Evolutionary conservation across 345 rosid species (phyloP).

Genomic region (Microthlaspi erraticum): DNA sequence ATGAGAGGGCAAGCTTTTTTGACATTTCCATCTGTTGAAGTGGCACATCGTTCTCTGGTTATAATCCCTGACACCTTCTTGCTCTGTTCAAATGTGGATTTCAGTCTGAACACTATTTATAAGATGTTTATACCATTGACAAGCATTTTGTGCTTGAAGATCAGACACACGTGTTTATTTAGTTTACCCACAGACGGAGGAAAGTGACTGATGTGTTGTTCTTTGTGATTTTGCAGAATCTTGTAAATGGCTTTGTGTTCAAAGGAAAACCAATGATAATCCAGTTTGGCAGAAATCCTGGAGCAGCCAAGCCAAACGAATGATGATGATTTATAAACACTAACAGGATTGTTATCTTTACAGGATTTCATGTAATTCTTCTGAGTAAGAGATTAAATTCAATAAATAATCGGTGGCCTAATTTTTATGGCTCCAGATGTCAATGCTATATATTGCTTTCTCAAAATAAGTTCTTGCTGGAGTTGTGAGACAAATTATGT

Average conservation of each 20-base stretch:
- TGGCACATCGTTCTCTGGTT: constrained; percentile 89
- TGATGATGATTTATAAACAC: constrained; percentile 7
- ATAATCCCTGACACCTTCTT: constrained; percentile 40
- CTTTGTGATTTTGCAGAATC: constrained; percentile 61
- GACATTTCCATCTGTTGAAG: constrained; percentile 88
- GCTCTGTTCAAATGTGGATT: neutral
- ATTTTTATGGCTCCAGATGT: neutral
- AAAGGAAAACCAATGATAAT: constrained; percentile 93
- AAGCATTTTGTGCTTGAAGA: constrained; percentile 2
- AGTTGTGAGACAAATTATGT: constrained; percentile 22
- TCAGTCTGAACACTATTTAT: constrained; percentile 3
- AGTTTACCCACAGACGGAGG: neutral
- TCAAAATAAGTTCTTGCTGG: neutral
- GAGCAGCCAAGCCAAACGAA: constrained; percentile 56
- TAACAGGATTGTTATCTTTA: constrained; percentile 11
- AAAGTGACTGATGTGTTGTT: neutral
- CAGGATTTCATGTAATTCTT: constrained; percentile 14
- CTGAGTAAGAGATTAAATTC: neutral
- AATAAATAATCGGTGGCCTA: neutral
- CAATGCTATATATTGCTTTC: no score
- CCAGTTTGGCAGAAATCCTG: constrained; percentile 84
- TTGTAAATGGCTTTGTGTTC: constrained; percentile 77
- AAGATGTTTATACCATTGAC: neutral
- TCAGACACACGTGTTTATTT: neutral
- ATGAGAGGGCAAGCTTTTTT: constrained; percentile 98